A percentile compares a stretch with the other conserved stretches of the same genome.
Conservation (phyloP, 371 early-diverging fungal species). For the Mucor circinelloides region DNA sequence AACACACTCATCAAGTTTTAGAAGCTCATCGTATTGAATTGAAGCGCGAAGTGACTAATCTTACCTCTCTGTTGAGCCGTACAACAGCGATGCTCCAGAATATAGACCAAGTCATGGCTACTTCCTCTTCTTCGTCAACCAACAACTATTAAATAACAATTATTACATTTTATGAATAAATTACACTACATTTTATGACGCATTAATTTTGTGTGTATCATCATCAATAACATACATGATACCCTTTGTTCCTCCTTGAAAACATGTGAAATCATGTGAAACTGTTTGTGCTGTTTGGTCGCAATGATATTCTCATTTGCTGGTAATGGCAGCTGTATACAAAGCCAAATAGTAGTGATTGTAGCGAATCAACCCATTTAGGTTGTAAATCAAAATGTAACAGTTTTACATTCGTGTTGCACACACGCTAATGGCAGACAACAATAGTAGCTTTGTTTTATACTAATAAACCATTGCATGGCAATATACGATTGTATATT, state of each 20-base stretch:
- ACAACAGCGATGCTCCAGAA: slow-evolving; percentile 65
- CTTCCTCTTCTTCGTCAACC: not conserved
- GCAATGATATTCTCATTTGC: not conserved
- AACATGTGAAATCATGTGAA: slow-evolving; percentile 20
- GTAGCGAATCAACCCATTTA: not conserved
- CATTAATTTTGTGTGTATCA: not conserved
- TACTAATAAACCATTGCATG: not conserved
- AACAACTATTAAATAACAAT: slow-evolving; percentile 1
- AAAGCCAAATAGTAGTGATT: not conserved
- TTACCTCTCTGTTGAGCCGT: slow-evolving; percentile 58
- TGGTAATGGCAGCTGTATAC: not conserved
- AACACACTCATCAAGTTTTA: slow-evolving; percentile 40
- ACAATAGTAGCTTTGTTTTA: not conserved
- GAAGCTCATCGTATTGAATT: slow-evolving; percentile 66
- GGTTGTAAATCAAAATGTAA: not conserved
- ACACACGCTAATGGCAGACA: not conserved
- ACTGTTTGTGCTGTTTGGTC: not conserved
- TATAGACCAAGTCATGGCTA: slow-evolving; percentile 56
- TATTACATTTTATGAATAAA: slow-evolving; percentile 3
- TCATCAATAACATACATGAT: too few relatives aligned
- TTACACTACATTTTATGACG: not conserved
- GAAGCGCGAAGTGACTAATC: slow-evolving; percentile 61
- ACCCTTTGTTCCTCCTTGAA: not conserved
- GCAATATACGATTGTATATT: not conserved
- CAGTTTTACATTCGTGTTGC: not conserved